These are phyloP conservation scores for Fusarium devonianum DNA, from an alignment of 2,329 filamentous ascomycete genomes.

Conservation along the genomic window DNA sequence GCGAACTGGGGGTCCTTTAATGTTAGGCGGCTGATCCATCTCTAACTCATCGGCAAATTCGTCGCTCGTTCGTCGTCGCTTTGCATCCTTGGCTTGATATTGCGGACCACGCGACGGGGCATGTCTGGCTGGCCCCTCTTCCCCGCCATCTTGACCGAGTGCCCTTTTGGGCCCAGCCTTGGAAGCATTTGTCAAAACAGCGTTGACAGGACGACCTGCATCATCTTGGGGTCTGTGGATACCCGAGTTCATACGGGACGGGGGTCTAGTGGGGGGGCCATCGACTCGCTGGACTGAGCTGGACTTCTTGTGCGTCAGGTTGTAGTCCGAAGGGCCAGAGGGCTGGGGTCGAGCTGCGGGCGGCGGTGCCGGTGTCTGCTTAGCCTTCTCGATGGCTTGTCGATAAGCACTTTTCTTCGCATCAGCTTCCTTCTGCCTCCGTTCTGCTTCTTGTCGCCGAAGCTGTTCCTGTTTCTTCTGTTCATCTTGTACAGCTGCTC, in stretches of 20 bases:
- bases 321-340: slow-evolving; percentile 58
- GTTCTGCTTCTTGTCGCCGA: slow-evolving; percentile 62
- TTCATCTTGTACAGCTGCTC: slow-evolving; percentile 70
- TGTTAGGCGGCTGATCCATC: slow-evolving; percentile 62
- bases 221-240: slow-evolving; percentile 65
- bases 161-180: slow-evolving; percentile 77
- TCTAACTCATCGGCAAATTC: slow-evolving; percentile 70
- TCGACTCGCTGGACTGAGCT: slow-evolving; percentile 44
- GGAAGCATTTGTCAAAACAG: slow-evolving; percentile 61
- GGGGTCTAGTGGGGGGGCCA: slow-evolving; percentile 51
- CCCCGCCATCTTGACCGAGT: slow-evolving; percentile 70
- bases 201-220: slow-evolving; percentile 64
- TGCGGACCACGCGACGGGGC: slow-evolving; percentile 60
- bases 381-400: slow-evolving; percentile 70
- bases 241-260: slow-evolving; percentile 66
- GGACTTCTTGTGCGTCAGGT: slow-evolving; percentile 42
- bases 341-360: slow-evolving; percentile 64
- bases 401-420: slow-evolving; percentile 71
- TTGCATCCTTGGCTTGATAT: slow-evolving; percentile 75
- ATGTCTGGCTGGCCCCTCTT: slow-evolving; percentile 57
- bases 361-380: slow-evolving; percentile 68
- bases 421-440: slow-evolving; percentile 68
- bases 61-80: slow-evolving; percentile 81
- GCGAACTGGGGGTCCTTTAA: slow-evolving; percentile 85
- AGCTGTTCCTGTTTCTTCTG: slow-evolving; percentile 66